phyloP scores from a whole-genome alignment of 2,329 filamentous ascomycete species.

The Fusarium compactum region DNA sequence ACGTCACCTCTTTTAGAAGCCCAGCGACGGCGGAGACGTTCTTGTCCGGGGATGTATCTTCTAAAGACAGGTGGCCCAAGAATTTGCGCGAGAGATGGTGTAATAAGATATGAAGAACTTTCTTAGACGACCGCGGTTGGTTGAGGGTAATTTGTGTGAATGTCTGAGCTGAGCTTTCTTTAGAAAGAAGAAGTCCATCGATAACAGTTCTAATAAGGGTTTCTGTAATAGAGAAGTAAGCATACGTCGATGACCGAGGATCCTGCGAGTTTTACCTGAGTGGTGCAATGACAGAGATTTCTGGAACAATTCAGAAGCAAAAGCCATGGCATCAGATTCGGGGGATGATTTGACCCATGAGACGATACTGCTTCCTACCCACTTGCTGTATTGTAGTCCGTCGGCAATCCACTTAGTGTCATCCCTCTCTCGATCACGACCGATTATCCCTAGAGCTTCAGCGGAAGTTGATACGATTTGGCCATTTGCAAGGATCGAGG shows the following conservation, averaged over 20 bases:
- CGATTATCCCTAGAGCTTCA: slow-evolving; percentile 66
- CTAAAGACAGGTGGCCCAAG: slow-evolving; percentile 53
- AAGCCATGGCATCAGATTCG: slow-evolving; percentile 54
- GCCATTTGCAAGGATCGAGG: slow-evolving; percentile 62
- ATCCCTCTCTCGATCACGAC: slow-evolving; percentile 47
- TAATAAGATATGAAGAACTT: slow-evolving; percentile 46
- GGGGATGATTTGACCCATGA: slow-evolving; percentile 54
- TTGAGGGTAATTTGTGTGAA: slow-evolving; percentile 51
- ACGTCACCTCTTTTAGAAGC: slow-evolving; percentile 64
- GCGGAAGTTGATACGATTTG: slow-evolving; percentile 64
- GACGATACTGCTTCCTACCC: slow-evolving; percentile 76
- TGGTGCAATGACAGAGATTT: slow-evolving; percentile 79
- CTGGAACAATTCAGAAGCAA: slow-evolving; percentile 63
- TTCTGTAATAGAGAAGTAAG: slow-evolving; percentile 51
- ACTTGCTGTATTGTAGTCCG: slow-evolving; percentile 73
- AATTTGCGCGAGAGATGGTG: slow-evolving; percentile 60
- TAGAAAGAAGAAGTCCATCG: slow-evolving; percentile 54
- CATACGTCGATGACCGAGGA: background rate
- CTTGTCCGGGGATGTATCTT: slow-evolving; percentile 49
- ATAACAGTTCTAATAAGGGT: slow-evolving; percentile 54
- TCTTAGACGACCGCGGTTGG: slow-evolving; percentile 46
- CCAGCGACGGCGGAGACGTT: slow-evolving; percentile 69
- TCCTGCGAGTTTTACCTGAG: slow-evolving; percentile 62
- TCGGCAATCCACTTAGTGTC: slow-evolving; percentile 70
- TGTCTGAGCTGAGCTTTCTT: slow-evolving; percentile 25